phyloP scores from a whole-genome alignment of 345 rosid genomes.

The Eucalyptus decipiens region DNA sequence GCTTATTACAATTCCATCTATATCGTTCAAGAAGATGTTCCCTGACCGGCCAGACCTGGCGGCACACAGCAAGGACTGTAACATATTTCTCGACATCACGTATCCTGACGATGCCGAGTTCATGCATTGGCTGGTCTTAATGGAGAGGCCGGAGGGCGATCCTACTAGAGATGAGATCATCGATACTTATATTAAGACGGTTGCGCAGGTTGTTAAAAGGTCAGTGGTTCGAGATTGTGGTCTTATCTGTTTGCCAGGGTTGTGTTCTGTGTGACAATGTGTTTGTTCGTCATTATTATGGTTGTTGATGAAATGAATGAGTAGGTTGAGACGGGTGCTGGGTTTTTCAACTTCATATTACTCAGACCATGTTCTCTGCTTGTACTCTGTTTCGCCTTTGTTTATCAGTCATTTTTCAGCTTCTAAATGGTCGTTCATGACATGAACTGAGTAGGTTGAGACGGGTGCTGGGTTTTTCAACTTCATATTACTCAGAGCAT shows the following conservation, averaged over 20 bases:
- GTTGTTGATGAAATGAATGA: not conserved
- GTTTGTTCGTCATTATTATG: not conserved
- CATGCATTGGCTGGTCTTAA: slow-evolving; percentile 83
- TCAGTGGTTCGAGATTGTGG: not conserved
- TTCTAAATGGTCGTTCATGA: no score
- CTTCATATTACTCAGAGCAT: not conserved
- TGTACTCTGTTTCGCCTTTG: no score
- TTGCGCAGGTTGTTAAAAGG: slow-evolving; percentile 77
- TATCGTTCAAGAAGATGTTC: no score
- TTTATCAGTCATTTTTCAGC: no score
- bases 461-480: no score
- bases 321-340: not conserved
- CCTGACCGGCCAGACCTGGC: no score
- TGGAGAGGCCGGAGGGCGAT: slow-evolving; percentile 62
- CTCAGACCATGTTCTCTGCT: no score
- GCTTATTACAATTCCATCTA: not conserved
- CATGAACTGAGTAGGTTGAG: no score
- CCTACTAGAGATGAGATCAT: slow-evolving; percentile 84
- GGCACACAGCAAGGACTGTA: no score
- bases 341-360: not conserved
- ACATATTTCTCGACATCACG: rapidly evolving
- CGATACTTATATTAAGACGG: slow-evolving; percentile 64
- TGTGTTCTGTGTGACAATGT: no score
- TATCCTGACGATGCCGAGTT: slow-evolving; percentile 33
- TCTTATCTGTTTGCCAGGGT: not conserved